Evolutionary conservation across 805 yeast genomes (phyloP), one percentile per base, ranked within the genome.

Genomic region (Metschnikowia noctiluminum): DNA sequence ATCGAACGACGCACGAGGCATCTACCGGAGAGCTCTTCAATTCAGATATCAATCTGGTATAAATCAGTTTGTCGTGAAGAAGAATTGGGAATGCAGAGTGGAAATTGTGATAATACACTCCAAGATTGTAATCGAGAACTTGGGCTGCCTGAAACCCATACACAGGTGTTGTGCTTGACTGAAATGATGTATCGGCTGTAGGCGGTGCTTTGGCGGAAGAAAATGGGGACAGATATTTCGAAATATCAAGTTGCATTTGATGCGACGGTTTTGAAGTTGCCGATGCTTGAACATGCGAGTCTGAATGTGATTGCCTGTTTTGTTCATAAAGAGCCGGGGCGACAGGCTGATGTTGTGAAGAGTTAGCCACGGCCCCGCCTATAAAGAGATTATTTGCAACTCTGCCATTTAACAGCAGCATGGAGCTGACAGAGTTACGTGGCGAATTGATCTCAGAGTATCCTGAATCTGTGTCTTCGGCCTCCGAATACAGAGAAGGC

Each of bases 81-180:
- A 80, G 61, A 3, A 79, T 61, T 7, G 83, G 82, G 52, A 76
- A 74, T 40, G 64, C 69, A 1, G 51, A 46, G 54, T 79, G 82
- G 55, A 74, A 68, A 38, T 65, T 70, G 7, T 64, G 38, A 54
- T 76, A 79, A 56, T 79, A 79, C 5, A 64, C 47, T n/a, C 42
- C 39, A 30, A 55, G 45, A 38, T 55, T 52, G 42, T 42, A 14
- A 12, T 45, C 32, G 30, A 45, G 36, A 11, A 15, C 8, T 12
- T 40, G 32, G 9, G 27, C 13, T 21, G 28, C 21, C 16, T 21
- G n/a, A 11, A 13, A 12, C 26, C 38, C 38, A 34, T 12, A 12
- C 34, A 34, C 5, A 16, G 35, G 32, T n/a, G 15, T 35, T 8
- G 15, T 32, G 15, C 11, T 21, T 38, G 14, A 15, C 11, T 21